These are phyloP conservation scores for Termitomyces sp. DNA, from an alignment of 768 basidiomycete genomes.

Conservation along the genomic window DNA sequence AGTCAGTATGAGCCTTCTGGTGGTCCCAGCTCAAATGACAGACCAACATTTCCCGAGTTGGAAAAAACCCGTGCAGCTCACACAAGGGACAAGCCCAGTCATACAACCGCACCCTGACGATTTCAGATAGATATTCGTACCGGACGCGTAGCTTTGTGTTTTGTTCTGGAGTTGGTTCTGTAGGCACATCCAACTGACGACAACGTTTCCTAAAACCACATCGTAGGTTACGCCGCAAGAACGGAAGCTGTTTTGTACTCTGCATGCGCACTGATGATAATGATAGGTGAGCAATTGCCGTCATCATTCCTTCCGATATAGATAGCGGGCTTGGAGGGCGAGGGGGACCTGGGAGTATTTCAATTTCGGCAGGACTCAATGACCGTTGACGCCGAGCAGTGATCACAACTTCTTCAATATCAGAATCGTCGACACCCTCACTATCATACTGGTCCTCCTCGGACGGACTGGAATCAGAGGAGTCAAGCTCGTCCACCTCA, in stretches of 20 bases:
- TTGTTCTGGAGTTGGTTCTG: slow-evolving; percentile 13
- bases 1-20: slow-evolving; percentile 26
- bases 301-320: slow-evolving; percentile 19
- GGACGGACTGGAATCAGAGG: background rate
- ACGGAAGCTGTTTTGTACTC: slow-evolving; percentile 40
- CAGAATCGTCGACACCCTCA: background rate
- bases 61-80: slow-evolving; percentile 35
- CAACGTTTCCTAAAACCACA: slow-evolving; percentile 44
- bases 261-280: slow-evolving; percentile 30
- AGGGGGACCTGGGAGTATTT: slow-evolving; percentile 13
- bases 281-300: slow-evolving; percentile 26
- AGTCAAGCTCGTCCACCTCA: slow-evolving; percentile 1
- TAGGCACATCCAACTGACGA: slow-evolving; percentile 26
- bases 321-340: background rate
- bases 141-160: slow-evolving; percentile 4
- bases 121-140: slow-evolving; percentile 17
- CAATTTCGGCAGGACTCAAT: slow-evolving; percentile 12
- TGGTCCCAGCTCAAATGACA: slow-evolving; percentile 51
- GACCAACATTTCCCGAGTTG: slow-evolving; percentile 34
- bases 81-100: slow-evolving; percentile 54
- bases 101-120: slow-evolving; percentile 21
- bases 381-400: slow-evolving; percentile 9
- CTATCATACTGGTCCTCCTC: background rate
- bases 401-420: slow-evolving; percentile 6
- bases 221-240: slow-evolving; percentile 47